These are phyloP conservation scores for Aspergillus haitiensis DNA, from an alignment of 495 filamentous ascomycete genomes.

Conservation along the genomic window DNA sequence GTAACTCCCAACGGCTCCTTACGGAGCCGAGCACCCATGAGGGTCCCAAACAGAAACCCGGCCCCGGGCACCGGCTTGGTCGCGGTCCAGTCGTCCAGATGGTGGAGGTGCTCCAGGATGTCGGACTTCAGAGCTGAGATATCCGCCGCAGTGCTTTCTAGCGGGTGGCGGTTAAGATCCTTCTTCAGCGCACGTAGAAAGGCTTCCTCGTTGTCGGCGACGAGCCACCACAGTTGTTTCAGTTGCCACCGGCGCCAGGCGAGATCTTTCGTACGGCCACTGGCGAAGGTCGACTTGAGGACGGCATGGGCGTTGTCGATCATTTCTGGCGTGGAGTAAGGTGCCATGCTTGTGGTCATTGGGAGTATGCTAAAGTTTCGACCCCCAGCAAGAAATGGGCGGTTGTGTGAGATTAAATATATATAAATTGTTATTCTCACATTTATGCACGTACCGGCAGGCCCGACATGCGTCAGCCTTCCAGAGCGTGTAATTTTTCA, in stretches of 20 bases:
- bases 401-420: no score
- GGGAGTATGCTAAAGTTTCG: no score
- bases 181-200: background rate
- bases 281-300: background rate
- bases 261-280: background rate
- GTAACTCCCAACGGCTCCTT: constrained; percentile 73
- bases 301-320: background rate
- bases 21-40: background rate
- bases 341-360: no score
- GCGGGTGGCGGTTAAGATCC: background rate
- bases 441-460: no score
- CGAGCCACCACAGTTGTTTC: constrained; percentile 3
- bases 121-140: background rate
- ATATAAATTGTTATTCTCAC: no score
- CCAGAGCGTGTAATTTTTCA: no score
- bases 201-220: background rate
- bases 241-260: background rate
- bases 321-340: background rate
- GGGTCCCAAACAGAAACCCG: background rate
- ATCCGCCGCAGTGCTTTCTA: background rate
- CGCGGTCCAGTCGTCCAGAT: background rate
- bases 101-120: background rate
- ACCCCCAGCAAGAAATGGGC: no score
- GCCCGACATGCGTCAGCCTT: no score
- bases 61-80: background rate